These are phyloP conservation scores for Aethionema arabicum DNA, from an alignment of 345 rosid genomes.

Conservation along the genomic window DNA sequence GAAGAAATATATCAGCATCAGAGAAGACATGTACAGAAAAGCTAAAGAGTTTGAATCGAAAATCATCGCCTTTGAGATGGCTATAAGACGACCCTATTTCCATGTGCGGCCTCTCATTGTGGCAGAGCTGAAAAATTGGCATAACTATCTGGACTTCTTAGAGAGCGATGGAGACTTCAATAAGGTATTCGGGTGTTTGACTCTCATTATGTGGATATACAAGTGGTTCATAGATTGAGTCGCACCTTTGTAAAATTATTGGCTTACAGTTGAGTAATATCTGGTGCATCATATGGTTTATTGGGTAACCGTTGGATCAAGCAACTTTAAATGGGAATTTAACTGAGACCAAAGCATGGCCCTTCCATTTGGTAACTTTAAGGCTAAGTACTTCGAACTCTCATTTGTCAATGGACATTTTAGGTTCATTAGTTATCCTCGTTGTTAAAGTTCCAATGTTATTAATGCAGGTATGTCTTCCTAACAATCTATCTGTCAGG, in stretches of 20 bases:
- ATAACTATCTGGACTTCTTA: conserved; percentile 74
- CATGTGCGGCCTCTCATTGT: conserved; percentile 89
- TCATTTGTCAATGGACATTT: conserved; percentile 74
- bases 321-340: conserved; percentile 85
- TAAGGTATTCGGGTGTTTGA: conserved; percentile 68
- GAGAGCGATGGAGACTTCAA: conserved; percentile 83
- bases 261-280: conserved; percentile 67
- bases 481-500: conserved; percentile 91
- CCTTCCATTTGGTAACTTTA: conserved; percentile 82
- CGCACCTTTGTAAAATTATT: conserved; percentile 51
- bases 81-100: conserved; percentile 96
- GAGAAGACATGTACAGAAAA: conserved; percentile 90
- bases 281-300: conserved; percentile 93
- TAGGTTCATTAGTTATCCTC: conserved; percentile 63
- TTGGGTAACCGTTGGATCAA: conserved; percentile 99
- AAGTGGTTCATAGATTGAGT: conserved; percentile 61
- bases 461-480: conserved; percentile 98
- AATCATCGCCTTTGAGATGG: conserved; percentile 90
- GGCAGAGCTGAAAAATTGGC: conserved; percentile 97
- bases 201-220: conserved; percentile 39
- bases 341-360: conserved; percentile 95
- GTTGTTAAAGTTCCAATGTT: conserved; percentile 81
- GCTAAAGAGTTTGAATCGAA: conserved; percentile 94
- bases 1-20: conserved; percentile 76
- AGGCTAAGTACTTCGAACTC: conserved; percentile 95